These are phyloP conservation scores for Thecamonas trahens DNA, from an alignment of 78 protist genomes.

Conservation along the genomic window DNA sequence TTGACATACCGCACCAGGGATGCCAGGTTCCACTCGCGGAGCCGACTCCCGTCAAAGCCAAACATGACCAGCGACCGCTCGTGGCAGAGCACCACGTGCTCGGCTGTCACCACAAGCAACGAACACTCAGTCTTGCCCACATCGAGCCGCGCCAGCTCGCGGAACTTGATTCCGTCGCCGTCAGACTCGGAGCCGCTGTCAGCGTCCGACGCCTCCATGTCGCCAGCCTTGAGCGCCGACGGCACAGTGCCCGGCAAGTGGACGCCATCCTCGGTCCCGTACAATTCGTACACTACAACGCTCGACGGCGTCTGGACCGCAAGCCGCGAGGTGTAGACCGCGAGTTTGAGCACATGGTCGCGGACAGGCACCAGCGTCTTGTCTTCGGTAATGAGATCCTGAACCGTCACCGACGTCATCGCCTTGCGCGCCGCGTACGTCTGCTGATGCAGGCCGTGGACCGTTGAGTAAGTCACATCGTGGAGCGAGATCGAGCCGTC, in stretches of 20 bases:
- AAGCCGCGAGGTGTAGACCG: conserved; percentile 51
- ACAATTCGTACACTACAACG: conserved; percentile 39
- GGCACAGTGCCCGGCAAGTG: not conserved
- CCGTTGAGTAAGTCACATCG: conserved; percentile 42
- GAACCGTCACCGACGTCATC: conserved; percentile 73
- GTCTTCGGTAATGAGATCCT: conserved; percentile 45
- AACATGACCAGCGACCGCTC: conserved; percentile 4
- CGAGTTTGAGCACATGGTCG: conserved; percentile 62
- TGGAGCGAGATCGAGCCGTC: conserved; percentile 46
- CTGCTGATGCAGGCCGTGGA: conserved; percentile 65
- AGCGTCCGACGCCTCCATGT: conserved; percentile 7
- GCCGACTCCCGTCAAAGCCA: not conserved
- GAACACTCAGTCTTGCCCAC: conserved; percentile 49
- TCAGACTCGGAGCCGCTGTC: no score
- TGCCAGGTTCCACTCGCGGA: conserved; percentile 67
- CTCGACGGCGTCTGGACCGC: conserved; percentile 62
- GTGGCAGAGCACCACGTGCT: conserved; percentile 46
- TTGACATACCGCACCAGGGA: conserved; percentile 68
- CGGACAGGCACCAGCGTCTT: conserved; percentile 30
- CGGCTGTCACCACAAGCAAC: conserved; percentile 44
- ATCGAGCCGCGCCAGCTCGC: no score
- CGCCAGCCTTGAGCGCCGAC: not conserved
- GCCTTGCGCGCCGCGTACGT: conserved; percentile 60
- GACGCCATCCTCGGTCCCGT: conserved; percentile 1
- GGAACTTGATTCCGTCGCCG: no score